Percentiles rank a stretch among this genome's conserved stretches.
These are phyloP conservation scores for Tolypocladium nubicola DNA, from an alignment of 2,329 filamentous ascomycete species.

Conservation along the genomic window DNA sequence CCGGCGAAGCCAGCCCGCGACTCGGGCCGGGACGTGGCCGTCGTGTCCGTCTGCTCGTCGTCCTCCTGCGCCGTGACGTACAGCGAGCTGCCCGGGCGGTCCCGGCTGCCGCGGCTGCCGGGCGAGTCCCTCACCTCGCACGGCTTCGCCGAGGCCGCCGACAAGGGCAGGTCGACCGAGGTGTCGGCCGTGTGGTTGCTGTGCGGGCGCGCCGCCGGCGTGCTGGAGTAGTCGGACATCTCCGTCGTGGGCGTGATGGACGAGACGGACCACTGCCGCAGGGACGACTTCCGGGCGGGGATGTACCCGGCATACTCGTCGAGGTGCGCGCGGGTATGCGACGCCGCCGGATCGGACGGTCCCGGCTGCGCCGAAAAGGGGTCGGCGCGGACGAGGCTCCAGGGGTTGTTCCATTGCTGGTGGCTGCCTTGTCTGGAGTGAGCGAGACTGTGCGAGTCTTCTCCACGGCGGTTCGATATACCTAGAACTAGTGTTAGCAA, in stretches of 20 bases:
- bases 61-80: constrained; percentile 1
- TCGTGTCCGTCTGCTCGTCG: background rate
- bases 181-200: constrained; percentile 35
- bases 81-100: background rate
- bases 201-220: constrained; percentile 24
- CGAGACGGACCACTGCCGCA: constrained; percentile 29
- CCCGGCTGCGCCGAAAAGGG: background rate
- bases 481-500: background rate
- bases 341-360: background rate
- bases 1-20: background rate
- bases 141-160: background rate
- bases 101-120: background rate
- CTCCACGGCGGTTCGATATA: background rate
- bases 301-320: constrained; percentile 2
- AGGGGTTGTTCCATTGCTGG: constrained; percentile 1
- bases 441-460: background rate
- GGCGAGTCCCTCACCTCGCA: background rate
- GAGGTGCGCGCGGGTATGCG: background rate
- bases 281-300: constrained; percentile 4
- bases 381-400: background rate
- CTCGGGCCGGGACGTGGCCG: background rate
- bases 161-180: constrained; percentile 26
- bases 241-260: constrained; percentile 28
- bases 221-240: constrained; percentile 27
- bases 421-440: background rate